Percentiles rank a stretch among this genome's conserved stretches.
phyloP scores from a whole-genome alignment of 2,329 filamentous ascomycete species.

The Cytospora piceae region DNA sequence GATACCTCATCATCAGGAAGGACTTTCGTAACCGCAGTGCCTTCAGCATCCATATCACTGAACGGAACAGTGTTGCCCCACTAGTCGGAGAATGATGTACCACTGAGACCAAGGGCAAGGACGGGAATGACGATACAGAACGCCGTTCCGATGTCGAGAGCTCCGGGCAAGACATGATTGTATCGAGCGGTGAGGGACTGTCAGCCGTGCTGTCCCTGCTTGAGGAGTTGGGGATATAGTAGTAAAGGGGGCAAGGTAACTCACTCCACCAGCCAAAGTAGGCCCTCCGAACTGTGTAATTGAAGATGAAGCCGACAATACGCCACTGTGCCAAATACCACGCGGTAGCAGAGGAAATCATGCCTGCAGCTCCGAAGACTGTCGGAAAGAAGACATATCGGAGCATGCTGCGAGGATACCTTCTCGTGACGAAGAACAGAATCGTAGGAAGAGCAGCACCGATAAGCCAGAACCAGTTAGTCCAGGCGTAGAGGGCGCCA shows the following conservation, averaged over 20 bases:
- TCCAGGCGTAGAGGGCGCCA: constrained; percentile 35
- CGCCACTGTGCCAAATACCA: constrained; percentile 60
- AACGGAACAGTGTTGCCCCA: constrained; percentile 47
- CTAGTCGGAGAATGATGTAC: constrained; percentile 51
- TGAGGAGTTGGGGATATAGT: not conserved
- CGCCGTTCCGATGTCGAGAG: constrained; percentile 61
- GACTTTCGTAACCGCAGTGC: constrained; percentile 37
- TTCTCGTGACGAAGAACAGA: constrained; percentile 53
- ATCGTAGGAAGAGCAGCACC: constrained; percentile 52
- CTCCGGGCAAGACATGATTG: constrained; percentile 64
- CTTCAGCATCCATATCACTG: constrained; percentile 27
- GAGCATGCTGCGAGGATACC: constrained; percentile 50
- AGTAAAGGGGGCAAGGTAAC: constrained; percentile 10
- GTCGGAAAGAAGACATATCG: constrained; percentile 57
- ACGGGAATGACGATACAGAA: constrained; percentile 58
- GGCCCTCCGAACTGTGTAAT: constrained; percentile 53
- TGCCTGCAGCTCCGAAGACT: constrained; percentile 54
- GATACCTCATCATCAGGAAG: constrained; percentile 37
- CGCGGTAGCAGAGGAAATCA: constrained; percentile 59
- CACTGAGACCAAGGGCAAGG: constrained; percentile 52
- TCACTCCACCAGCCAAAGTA: constrained; percentile 59
- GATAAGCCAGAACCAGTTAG: constrained; percentile 61
- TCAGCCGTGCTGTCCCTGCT: not conserved
- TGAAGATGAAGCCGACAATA: constrained; percentile 59
- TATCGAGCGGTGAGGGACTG: constrained; percentile 46